Percentiles rank a stretch among this genome's conserved stretches.
These are phyloP conservation scores for Mycena filopes DNA, from an alignment of 768 basidiomycete genomes.

Conservation along the genomic window DNA sequence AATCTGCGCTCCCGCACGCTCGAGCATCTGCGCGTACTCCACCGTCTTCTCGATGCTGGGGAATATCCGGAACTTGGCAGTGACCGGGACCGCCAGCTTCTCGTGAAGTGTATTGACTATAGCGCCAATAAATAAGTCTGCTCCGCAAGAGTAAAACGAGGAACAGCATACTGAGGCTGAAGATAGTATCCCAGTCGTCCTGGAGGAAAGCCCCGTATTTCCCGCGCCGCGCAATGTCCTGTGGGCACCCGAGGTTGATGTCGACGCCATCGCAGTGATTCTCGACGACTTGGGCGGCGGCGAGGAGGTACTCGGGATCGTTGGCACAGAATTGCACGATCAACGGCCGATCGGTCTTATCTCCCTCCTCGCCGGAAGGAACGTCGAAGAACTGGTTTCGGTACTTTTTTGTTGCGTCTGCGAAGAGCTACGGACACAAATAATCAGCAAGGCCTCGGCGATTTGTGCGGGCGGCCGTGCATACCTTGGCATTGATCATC, in stretches of 20 bases:
- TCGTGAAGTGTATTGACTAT: slow-evolving; percentile 87
- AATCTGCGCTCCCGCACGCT: slow-evolving; percentile 94
- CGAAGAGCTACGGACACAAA: slow-evolving; percentile 70
- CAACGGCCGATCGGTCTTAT: slow-evolving; percentile 79
- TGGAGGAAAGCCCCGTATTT: slow-evolving; percentile 91
- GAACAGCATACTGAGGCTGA: slow-evolving; percentile 70
- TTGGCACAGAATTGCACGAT: slow-evolving; percentile 97
- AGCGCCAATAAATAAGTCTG: not conserved
- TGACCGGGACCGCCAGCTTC: slow-evolving; percentile 91
- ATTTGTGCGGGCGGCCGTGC: not conserved
- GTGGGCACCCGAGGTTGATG: slow-evolving; percentile 94
- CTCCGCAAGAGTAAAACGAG: not conserved
- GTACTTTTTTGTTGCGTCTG: slow-evolving; percentile 60
- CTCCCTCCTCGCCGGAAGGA: slow-evolving; percentile 84
- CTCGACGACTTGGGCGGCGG: slow-evolving; percentile 81
- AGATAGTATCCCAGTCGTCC: slow-evolving; percentile 94
- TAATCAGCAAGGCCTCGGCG: not conserved
- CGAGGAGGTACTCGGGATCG: slow-evolving; percentile 80
- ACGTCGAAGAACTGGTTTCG: slow-evolving; percentile 77
- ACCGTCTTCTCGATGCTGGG: slow-evolving; percentile 88
- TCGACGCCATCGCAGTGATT: slow-evolving; percentile 92
- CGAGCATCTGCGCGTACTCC: slow-evolving; percentile 95
- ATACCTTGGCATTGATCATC: slow-evolving; percentile 95
- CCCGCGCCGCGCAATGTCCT: slow-evolving; percentile 91
- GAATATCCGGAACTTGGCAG: slow-evolving; percentile 96